Conservation (phyloP, 371 early-diverging fungal species). For the Syncephalastrum sp. region DNA sequence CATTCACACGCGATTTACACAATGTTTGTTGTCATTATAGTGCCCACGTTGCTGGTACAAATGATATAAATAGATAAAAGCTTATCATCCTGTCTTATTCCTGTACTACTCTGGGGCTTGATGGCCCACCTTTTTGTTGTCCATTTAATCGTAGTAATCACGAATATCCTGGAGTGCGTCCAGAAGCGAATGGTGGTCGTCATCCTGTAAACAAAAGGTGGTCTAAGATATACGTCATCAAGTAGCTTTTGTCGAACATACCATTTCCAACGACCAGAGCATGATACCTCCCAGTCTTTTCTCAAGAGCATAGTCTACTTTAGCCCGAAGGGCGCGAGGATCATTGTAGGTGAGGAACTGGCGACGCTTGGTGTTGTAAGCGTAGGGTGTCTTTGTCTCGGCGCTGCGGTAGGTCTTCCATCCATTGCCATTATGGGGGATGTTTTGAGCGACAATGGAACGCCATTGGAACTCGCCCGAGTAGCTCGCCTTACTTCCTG, state of each 20-base stretch:
- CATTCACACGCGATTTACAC: too few relatives aligned
- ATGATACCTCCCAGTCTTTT: constrained; percentile 53
- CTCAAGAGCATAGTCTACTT: constrained; percentile 45
- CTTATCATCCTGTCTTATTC: too few relatives aligned
- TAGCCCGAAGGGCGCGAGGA: constrained; percentile 39
- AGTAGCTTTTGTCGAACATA: background rate
- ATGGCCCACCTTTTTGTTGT: too few relatives aligned
- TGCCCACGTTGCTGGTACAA: too few relatives aligned
- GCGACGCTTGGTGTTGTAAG: constrained; percentile 41
- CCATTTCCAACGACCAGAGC: constrained; percentile 57
- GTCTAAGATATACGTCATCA: background rate
- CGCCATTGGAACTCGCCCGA: constrained; percentile 30
- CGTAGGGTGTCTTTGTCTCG: constrained; percentile 52
- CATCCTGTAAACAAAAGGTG: constrained; percentile 20
- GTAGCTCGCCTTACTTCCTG: constrained; percentile 5
- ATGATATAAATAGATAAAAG: too few relatives aligned
- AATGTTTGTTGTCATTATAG: too few relatives aligned
- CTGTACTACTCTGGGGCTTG: too few relatives aligned
- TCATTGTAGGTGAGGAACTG: constrained; percentile 62
- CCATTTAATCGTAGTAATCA: background rate
- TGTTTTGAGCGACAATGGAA: constrained; percentile 13
- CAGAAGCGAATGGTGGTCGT: constrained; percentile 21
- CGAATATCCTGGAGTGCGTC: constrained; percentile 28
- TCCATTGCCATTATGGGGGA: constrained; percentile 16
- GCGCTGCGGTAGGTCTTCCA: constrained; percentile 9